phyloP scores from a whole-genome alignment of 2,329 filamentous ascomycete genomes.

The Fusarium paranaense region DNA sequence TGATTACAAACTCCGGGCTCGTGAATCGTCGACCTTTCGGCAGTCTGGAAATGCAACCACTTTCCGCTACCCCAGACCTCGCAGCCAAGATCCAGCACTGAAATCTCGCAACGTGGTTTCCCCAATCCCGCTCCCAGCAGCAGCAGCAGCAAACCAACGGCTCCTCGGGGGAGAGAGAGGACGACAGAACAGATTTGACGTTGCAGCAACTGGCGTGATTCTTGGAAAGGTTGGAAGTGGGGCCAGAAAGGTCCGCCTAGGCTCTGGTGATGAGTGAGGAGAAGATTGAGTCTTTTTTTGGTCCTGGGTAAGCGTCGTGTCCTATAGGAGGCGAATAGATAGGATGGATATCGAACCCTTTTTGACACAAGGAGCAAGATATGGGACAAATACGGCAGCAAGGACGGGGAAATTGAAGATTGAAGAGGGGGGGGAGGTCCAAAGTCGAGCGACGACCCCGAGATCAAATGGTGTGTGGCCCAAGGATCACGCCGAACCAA shows the following conservation, averaged over 20 bases:
- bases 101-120: background rate
- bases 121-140: background rate
- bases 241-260: conserved; percentile 22
- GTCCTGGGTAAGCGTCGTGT: background rate
- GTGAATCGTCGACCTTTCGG: background rate
- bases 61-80: background rate
- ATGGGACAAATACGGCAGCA: conserved; percentile 1
- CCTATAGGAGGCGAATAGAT: background rate
- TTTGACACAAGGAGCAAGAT: conserved; percentile 4
- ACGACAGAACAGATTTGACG: conserved; percentile 7
- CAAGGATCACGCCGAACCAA: conserved; percentile 45
- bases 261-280: conserved; percentile 11
- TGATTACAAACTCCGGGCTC: conserved; percentile 12
- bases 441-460: conserved; percentile 13
- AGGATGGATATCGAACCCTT: background rate
- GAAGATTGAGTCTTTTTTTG: conserved; percentile 6
- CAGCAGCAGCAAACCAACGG: background rate
- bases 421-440: conserved; percentile 29
- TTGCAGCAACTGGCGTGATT: conserved; percentile 33
- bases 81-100: background rate
- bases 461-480: conserved; percentile 25
- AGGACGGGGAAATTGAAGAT: conserved; percentile 4
- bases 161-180: background rate
- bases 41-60: conserved; percentile 7
- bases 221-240: conserved; percentile 31